Conservation (phyloP, 2,329 filamentous ascomycete genomes). For the Aspergillus brunneoviolaceus region DNA sequence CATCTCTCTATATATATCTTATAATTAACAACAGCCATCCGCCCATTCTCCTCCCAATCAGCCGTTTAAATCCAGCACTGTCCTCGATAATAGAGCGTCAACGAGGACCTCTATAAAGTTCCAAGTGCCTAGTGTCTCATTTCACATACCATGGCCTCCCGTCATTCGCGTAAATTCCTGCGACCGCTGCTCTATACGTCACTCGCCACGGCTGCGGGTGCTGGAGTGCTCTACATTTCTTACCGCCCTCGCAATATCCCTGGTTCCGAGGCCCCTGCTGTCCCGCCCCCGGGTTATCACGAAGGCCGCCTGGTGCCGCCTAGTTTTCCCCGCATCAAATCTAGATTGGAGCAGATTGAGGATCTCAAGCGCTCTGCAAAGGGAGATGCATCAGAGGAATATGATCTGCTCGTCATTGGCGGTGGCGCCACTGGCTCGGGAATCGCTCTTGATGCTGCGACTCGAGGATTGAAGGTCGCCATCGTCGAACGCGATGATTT, state of each 20-base stretch:
- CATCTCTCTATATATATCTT: neutral
- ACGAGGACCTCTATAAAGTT: neutral
- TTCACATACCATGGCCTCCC: constrained; percentile 36
- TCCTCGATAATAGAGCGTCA: neutral
- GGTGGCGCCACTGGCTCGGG: constrained; percentile 77
- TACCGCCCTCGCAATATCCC: constrained; percentile 65
- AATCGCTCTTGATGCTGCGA: constrained; percentile 78
- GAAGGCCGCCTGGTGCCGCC: constrained; percentile 58
- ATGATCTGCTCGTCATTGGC: constrained; percentile 76
- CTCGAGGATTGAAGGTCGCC: constrained; percentile 75
- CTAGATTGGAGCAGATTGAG: constrained; percentile 51
- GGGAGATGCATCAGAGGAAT: constrained; percentile 45
- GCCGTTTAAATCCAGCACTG: neutral
- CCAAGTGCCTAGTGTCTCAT: neutral
- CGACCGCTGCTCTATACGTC: constrained; percentile 61
- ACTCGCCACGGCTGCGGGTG: constrained; percentile 54
- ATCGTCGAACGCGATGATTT: constrained; percentile 83
- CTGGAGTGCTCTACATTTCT: constrained; percentile 59
- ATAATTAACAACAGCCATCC: neutral
- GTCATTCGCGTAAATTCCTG: constrained; percentile 51
- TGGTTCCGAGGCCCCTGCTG: constrained; percentile 60
- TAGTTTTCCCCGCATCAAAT: constrained; percentile 53
- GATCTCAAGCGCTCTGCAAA: constrained; percentile 49
- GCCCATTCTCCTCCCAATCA: neutral
- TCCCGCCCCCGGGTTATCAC: constrained; percentile 63